Evolutionary conservation across 202 grass and related monocot genomes (phyloP).

Genomic region (Panicum hallii): DNA sequence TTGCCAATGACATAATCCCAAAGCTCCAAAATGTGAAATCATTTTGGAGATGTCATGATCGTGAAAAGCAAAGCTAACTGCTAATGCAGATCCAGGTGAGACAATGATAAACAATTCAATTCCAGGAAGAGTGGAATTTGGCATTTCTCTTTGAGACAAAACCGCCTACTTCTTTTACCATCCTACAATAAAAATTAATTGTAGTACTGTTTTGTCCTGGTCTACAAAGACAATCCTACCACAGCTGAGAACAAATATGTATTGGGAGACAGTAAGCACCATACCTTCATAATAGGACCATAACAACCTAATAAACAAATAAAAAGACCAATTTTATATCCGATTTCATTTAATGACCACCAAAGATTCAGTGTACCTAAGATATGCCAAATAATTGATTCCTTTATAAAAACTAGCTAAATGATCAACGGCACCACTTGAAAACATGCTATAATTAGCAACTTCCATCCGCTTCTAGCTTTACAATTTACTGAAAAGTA

Average conservation of each 20-base stretch:
- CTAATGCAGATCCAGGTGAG: background rate
- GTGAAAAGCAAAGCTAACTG: slow-evolving; percentile 24
- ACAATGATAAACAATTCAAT: slow-evolving; percentile 15
- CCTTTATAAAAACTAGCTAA: slow-evolving; percentile 7
- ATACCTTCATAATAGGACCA: background rate
- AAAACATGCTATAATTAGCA: slow-evolving; percentile 7
- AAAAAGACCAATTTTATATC: background rate
- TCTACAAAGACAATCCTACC: slow-evolving; percentile 3
- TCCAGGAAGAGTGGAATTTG: background rate
- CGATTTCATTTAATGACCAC: background rate
- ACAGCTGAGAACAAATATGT: background rate
- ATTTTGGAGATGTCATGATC: background rate
- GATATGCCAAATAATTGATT: slow-evolving; percentile 4
- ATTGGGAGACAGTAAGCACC: background rate
- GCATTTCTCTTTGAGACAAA: slow-evolving; percentile 6
- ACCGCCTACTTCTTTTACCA: background rate
- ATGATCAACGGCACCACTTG: background rate
- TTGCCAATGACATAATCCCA: background rate
- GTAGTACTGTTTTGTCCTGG: background rate
- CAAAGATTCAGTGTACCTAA: background rate
- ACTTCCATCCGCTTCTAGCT: background rate
- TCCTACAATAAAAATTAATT: background rate
- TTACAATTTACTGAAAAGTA: slow-evolving; percentile 4
- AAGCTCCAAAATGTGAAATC: background rate
- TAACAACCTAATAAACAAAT: background rate